phyloP scores from a whole-genome alignment of 2,329 filamentous ascomycete genomes.

The Penicillium freii region DNA sequence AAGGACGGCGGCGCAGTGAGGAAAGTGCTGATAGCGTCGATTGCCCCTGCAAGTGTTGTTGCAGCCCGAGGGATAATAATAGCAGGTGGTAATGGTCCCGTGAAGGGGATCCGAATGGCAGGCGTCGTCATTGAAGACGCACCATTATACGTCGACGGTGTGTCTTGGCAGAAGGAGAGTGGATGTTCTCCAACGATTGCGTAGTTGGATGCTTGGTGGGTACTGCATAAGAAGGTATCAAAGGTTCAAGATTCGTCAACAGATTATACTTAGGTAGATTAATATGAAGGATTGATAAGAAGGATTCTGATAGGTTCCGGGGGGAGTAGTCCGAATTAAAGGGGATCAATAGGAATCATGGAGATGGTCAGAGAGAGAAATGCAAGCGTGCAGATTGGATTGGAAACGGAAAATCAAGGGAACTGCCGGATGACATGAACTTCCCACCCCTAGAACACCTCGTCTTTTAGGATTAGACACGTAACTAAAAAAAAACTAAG shows the following conservation, averaged over 20 bases:
- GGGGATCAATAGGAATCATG: not conserved
- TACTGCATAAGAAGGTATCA: not conserved
- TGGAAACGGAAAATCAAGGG: constrained; percentile 16
- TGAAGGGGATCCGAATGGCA: constrained; percentile 87
- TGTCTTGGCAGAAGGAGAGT: constrained; percentile 13
- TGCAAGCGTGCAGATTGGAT: constrained; percentile 7
- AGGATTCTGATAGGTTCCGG: not conserved
- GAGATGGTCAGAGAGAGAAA: constrained; percentile 1
- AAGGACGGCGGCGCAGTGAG: constrained; percentile 60
- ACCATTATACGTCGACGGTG: constrained; percentile 23
- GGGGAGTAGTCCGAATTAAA: not conserved
- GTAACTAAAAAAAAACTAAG: not conserved
- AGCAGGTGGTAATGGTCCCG: constrained; percentile 73
- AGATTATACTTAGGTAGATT: not conserved
- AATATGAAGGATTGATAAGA: not conserved
- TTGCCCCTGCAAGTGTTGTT: constrained; percentile 66
- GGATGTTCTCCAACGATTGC: constrained; percentile 10
- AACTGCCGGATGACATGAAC: constrained; percentile 26
- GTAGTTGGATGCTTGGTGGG: constrained; percentile 9
- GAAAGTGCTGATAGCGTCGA: constrained; percentile 75
- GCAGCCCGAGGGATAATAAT: constrained; percentile 72
- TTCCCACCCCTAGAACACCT: not conserved
- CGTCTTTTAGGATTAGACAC: not conserved
- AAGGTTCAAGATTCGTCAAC: not conserved
- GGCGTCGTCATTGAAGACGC: constrained; percentile 61